Evolutionary conservation across 345 rosid genomes (phyloP).

Genomic region (Eucalyptus erythrocorys): DNA sequence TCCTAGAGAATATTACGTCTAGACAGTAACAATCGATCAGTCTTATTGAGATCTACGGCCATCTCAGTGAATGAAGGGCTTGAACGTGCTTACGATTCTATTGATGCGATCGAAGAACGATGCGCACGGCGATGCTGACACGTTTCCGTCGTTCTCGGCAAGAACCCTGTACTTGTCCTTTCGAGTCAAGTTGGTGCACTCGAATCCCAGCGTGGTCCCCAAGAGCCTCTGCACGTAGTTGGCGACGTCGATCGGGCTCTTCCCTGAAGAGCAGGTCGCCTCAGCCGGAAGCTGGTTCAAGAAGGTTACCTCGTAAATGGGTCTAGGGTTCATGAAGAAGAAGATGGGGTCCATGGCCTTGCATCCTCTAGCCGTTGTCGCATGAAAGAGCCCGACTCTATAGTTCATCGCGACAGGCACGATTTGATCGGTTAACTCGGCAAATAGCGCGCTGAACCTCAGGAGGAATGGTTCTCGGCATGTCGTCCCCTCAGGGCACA

Average conservation of each 20-base stretch:
- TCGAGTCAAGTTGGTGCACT: slow-evolving; percentile 88
- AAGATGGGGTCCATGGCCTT: slow-evolving; percentile 82
- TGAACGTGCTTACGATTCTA: slow-evolving; percentile 45
- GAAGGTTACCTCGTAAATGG: slow-evolving; percentile 84
- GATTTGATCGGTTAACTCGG: slow-evolving; percentile 69
- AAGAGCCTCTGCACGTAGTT: slow-evolving; percentile 83
- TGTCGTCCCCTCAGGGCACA: slow-evolving; percentile 92
- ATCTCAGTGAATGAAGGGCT: slow-evolving; percentile 27
- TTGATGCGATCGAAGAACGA: slow-evolving; percentile 40
- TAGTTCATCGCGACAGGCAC: slow-evolving; percentile 96
- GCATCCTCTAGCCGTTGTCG: slow-evolving; percentile 92
- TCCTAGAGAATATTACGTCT: not conserved
- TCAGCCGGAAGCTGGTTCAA: slow-evolving; percentile 70
- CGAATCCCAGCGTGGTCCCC: slow-evolving; percentile 80
- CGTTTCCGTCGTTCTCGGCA: slow-evolving; percentile 86
- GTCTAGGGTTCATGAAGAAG: slow-evolving; percentile 95
- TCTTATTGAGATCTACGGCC: not conserved
- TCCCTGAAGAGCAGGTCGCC: slow-evolving; percentile 86
- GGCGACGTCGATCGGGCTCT: slow-evolving; percentile 85
- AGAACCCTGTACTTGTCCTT: slow-evolving; percentile 75
- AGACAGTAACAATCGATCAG: not conserved
- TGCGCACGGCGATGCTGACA: slow-evolving; percentile 7
- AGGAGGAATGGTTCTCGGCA: slow-evolving; percentile 84
- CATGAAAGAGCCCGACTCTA: slow-evolving; percentile 87
- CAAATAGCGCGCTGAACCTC: slow-evolving; percentile 82